A percentile compares a stretch with the other conserved stretches of the same genome.
These are phyloP conservation scores for Ophiobolus disseminans DNA, from an alignment of 2,329 filamentous ascomycete genomes.

Conservation along the genomic window DNA sequence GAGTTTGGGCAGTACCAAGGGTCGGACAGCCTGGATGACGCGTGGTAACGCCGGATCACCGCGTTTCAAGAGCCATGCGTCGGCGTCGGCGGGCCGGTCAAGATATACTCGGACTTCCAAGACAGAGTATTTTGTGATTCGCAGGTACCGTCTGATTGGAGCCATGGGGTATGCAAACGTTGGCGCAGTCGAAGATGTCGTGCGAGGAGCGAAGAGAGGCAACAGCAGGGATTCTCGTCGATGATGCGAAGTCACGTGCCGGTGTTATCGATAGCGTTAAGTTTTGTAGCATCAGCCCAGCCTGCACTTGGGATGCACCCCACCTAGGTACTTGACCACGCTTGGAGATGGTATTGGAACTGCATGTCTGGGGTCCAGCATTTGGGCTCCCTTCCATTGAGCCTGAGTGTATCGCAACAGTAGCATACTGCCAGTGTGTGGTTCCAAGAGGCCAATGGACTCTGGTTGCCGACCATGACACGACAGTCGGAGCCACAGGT, in stretches of 20 bases:
- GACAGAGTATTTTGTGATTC: conserved; percentile 91
- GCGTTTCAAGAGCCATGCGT: conserved; percentile 83
- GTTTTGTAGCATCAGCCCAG: too few relatives aligned
- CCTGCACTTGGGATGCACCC: not conserved
- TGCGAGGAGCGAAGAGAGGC: conserved; percentile 1
- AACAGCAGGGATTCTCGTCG: conserved; percentile 1
- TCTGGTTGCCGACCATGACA: conserved; percentile 60
- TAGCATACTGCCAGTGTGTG: conserved; percentile 75
- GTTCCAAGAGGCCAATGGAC: conserved; percentile 60
- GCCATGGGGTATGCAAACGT: conserved; percentile 73
- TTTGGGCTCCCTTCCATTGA: conserved; percentile 91
- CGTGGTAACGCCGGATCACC: conserved; percentile 78
- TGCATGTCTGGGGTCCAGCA: conserved; percentile 90
- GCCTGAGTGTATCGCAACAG: conserved; percentile 83
- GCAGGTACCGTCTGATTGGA: conserved; percentile 84
- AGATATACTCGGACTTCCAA: conserved; percentile 97
- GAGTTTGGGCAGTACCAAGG: conserved; percentile 87
- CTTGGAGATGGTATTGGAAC: conserved; percentile 66
- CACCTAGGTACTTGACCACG: too few relatives aligned
- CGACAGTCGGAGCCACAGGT: conserved; percentile 71
- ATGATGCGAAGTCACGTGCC: conserved; percentile 33
- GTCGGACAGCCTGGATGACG: conserved; percentile 84
- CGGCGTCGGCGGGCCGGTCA: conserved; percentile 82
- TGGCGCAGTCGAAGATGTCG: conserved; percentile 3
- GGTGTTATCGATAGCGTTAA: conserved; percentile 11